Conservation (phyloP, 2,329 filamentous ascomycete species). For the Ophiostoma sp. region DNA sequence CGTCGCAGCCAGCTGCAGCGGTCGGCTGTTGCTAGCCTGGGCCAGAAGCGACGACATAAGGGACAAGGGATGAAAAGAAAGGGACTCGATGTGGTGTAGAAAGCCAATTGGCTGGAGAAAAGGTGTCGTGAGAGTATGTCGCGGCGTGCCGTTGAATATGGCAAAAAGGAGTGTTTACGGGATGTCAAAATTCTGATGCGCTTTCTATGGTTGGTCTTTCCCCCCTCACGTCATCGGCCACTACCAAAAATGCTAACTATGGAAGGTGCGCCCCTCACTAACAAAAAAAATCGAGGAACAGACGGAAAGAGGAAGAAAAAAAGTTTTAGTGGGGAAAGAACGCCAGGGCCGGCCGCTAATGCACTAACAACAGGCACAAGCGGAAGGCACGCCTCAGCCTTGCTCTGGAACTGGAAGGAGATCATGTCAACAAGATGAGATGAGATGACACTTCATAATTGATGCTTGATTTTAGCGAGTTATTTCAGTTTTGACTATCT, state of each 20-base stretch:
- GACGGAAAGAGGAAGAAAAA: not conserved
- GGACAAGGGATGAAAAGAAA: not conserved
- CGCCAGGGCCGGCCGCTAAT: slow-evolving; percentile 19
- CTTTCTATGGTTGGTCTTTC: not conserved
- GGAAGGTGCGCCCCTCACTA: slow-evolving; percentile 16
- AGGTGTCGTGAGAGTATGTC: not conserved
- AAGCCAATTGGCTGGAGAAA: slow-evolving; percentile 10
- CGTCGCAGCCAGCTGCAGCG: slow-evolving; percentile 67
- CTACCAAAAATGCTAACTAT: not conserved
- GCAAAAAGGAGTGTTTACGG: not conserved
- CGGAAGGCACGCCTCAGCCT: slow-evolving; percentile 12
- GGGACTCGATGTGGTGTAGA: not conserved
- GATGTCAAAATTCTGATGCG: slow-evolving; percentile 3
- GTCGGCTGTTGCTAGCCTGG: slow-evolving; percentile 47
- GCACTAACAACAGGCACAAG: slow-evolving; percentile 4
- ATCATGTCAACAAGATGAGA: not conserved
- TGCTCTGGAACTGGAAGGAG: not conserved
- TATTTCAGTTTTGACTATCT: not conserved
- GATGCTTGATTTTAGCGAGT: not conserved
- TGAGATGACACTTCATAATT: not conserved
- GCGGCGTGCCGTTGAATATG: not conserved
- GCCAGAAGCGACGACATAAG: slow-evolving; percentile 45
- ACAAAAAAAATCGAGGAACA: not conserved
- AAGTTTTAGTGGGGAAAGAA: slow-evolving; percentile 20
- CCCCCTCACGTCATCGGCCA: slow-evolving; percentile 19